Conservation (phyloP, 2,329 filamentous ascomycete genomes). For the Diaporthe ilicicola region DNA sequence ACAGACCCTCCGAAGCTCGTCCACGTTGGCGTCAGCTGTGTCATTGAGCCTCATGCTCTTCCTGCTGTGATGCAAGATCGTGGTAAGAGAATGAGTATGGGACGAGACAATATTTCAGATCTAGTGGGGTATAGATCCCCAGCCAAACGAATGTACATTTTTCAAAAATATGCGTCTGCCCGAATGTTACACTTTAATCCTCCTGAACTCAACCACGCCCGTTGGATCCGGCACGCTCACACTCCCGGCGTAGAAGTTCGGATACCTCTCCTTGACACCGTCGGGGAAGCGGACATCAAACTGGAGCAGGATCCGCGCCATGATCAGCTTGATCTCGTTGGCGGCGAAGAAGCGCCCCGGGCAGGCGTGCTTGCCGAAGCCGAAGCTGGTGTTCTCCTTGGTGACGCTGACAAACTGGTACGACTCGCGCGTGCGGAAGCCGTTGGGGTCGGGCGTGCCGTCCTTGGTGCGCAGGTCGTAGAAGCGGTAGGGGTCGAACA, state of each 20-base stretch:
- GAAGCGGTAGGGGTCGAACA: constrained; percentile 48
- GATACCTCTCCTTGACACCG: constrained; percentile 21
- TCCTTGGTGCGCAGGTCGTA: constrained; percentile 41
- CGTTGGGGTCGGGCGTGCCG: constrained; percentile 35
- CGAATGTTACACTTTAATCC: neutral
- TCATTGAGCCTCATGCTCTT: neutral
- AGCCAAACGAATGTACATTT: neutral
- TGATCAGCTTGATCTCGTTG: constrained; percentile 39
- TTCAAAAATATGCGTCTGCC: neutral
- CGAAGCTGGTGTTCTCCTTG: constrained; percentile 44
- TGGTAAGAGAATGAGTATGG: neutral
- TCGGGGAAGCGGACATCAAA: constrained; percentile 33
- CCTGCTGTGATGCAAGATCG: neutral
- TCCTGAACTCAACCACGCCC: constrained; percentile 23
- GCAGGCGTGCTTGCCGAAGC: constrained; percentile 46
- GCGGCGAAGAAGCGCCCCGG: constrained; percentile 42
- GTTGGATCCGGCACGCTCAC: constrained; percentile 15
- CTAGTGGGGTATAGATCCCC: neutral
- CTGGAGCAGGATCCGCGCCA: constrained; percentile 36
- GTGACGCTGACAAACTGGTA: constrained; percentile 47
- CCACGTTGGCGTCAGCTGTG: neutral
- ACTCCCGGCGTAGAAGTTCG: constrained; percentile 21
- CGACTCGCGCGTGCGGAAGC: constrained; percentile 41
- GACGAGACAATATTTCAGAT: neutral
- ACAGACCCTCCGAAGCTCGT: neutral